phyloP scores from a whole-genome alignment of 345 rosid species.

The Diplotaxis tenuifolia region DNA sequence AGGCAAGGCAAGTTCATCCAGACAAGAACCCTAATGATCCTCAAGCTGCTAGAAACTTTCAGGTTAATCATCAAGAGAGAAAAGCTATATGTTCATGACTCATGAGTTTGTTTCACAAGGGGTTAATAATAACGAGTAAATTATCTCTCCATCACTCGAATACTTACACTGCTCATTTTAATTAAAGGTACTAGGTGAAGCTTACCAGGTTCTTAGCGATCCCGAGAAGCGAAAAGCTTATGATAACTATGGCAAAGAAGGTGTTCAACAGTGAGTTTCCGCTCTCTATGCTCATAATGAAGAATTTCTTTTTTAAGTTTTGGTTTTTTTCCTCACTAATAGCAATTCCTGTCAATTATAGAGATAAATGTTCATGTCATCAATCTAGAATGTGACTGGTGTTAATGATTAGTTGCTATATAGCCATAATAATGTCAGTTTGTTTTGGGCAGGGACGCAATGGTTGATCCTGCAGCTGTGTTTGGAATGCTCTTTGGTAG shows the following conservation, averaged over 20 bases:
- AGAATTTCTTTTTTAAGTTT: no score
- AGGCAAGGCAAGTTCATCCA: conserved; percentile 96
- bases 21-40: conserved; percentile 94
- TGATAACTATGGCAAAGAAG: conserved; percentile 83
- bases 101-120: not conserved
- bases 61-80: conserved; percentile 44
- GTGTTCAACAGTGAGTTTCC: conserved; percentile 66
- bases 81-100: not conserved
- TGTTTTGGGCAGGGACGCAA: conserved; percentile 55
- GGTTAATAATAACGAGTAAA: not conserved
- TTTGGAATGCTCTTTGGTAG: conserved; percentile 96
- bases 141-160: not conserved
- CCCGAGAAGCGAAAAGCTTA: conserved; percentile 83
- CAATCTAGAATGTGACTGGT: not conserved
- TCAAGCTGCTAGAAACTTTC: conserved; percentile 86
- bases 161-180: conserved; percentile 5
- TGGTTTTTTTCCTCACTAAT: no score
- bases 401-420: not conserved
- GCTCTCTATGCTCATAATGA: no score
- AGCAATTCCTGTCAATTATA: not conserved
- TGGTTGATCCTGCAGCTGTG: conserved; percentile 88
- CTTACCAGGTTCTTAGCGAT: conserved; percentile 90
- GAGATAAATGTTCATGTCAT: no score
- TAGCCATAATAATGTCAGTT: not conserved
- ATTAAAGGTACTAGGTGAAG: conserved; percentile 82